Conservation (phyloP, 352 stramenopile species). For the Phytophthora cajani region DNA sequence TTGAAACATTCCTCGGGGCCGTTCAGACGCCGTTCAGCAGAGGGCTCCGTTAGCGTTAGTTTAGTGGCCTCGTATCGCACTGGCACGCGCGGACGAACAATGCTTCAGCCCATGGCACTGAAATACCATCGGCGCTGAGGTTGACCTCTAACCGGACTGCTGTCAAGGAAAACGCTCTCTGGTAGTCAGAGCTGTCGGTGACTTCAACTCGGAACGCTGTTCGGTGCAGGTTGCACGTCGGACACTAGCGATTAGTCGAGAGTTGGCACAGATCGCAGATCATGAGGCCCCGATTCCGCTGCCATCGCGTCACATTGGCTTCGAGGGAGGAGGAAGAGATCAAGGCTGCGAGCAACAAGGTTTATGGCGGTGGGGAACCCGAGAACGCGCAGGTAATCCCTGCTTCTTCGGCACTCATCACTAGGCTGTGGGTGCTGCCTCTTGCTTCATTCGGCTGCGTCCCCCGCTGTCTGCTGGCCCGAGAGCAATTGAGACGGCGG, state of each 20-base stretch:
- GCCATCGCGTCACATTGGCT: not conserved
- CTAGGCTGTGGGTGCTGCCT: not conserved
- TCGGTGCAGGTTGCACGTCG: not conserved
- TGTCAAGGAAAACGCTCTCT: not conserved
- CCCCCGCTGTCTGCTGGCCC: not conserved
- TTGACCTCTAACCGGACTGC: conserved; percentile 7
- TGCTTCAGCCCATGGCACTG: conserved; percentile 8
- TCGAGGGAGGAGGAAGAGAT: not conserved
- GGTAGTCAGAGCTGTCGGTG: not conserved
- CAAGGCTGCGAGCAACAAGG: not conserved
- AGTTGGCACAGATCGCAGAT: not conserved
- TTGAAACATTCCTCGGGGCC: conserved; percentile 9
- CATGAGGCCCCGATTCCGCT: not conserved
- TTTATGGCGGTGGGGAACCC: too few species aligned
- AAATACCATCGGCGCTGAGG: conserved; percentile 14
- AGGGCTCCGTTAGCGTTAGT: conserved; percentile 2
- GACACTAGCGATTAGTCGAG: not conserved
- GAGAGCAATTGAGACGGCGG: not conserved
- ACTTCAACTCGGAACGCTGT: conserved; percentile 8
- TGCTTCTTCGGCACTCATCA: not conserved
- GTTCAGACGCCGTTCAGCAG: conserved; percentile 9
- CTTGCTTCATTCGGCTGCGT: conserved; percentile 6
- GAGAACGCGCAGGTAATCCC: not conserved
- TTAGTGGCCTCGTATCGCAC: not conserved
- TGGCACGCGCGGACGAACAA: conserved; percentile 11